Evolutionary conservation across 805 yeast species (phyloP).

Genomic region (Hermanozyma aechmeae): DNA sequence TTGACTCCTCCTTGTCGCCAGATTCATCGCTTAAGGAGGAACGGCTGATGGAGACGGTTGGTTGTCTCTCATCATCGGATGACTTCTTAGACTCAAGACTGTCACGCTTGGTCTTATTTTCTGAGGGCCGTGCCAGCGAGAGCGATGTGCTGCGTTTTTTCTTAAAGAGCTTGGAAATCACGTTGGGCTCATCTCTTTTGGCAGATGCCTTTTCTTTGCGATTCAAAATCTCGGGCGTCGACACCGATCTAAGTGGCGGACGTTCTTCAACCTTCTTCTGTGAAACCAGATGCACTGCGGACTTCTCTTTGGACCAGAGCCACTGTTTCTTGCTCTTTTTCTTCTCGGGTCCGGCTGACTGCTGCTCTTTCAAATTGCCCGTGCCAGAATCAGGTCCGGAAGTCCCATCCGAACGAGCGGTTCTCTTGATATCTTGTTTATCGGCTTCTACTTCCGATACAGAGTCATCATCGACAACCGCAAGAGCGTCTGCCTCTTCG

Average conservation of each 20-base stretch:
- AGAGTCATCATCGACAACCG: not conserved
- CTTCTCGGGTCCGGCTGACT: slow-evolving; percentile 9
- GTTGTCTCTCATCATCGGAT: too few species aligned
- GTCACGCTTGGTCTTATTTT: too few species aligned
- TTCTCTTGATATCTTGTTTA: too few species aligned
- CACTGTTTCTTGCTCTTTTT: slow-evolving; percentile 29
- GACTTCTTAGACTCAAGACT: too few species aligned
- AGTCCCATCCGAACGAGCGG: too few species aligned
- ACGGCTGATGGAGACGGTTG: slow-evolving; percentile 6
- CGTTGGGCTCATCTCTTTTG: slow-evolving; percentile 23
- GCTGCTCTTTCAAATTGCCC: too few species aligned
- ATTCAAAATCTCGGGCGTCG: slow-evolving; percentile 23
- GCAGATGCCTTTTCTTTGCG: slow-evolving; percentile 5
- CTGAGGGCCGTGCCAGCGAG: too few species aligned
- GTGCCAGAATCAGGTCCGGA: too few species aligned
- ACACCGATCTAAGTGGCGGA: slow-evolving; percentile 21
- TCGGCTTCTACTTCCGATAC: not conserved
- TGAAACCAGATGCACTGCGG: too few species aligned
- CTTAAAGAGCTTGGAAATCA: slow-evolving; percentile 32
- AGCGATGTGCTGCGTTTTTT: too few species aligned
- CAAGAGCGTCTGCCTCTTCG: not conserved
- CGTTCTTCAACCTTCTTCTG: too few species aligned
- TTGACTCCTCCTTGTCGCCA: slow-evolving; percentile 5
- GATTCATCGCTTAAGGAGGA: slow-evolving; percentile 1
- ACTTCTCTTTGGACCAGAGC: slow-evolving; percentile 29